A percentile compares a stretch with the other conserved stretches of the same genome.
These are phyloP conservation scores for Mucor mucedo DNA, from an alignment of 371 early-diverging fungal species.

Conservation along the genomic window DNA sequence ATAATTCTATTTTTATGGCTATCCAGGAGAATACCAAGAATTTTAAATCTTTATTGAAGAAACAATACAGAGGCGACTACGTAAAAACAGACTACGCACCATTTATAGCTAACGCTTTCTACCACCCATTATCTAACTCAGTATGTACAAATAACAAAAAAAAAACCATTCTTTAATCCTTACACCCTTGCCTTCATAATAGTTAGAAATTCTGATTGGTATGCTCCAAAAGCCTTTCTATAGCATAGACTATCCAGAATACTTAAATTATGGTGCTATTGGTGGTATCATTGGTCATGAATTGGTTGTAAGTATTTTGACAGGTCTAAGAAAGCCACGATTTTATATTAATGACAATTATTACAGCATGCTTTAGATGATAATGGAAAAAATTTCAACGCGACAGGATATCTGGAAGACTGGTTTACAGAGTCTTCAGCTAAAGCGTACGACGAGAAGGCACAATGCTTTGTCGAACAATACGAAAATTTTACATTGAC, in stretches of 20 bases:
- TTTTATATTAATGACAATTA: not conserved
- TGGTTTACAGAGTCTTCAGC: conserved; percentile 68
- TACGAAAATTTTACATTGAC: conserved; percentile 40
- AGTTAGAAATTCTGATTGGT: conserved; percentile 62
- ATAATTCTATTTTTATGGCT: not conserved
- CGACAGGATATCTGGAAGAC: conserved; percentile 36
- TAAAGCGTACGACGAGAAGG: conserved; percentile 46
- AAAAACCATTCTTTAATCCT: not conserved
- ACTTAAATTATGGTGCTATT: conserved; percentile 61
- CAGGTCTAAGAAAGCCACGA: too few relatives aligned
- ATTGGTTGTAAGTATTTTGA: conserved; percentile 45
- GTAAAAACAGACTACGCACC: conserved; percentile 44
- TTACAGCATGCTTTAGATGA: conserved; percentile 52
- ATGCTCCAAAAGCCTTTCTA: conserved; percentile 55
- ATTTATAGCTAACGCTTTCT: conserved; percentile 64
- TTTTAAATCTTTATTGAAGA: not conserved
- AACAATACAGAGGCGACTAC: conserved; percentile 8
- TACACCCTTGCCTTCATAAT: not conserved
- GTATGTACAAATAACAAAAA: not conserved
- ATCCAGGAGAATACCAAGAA: not conserved
- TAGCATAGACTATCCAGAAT: conserved; percentile 45
- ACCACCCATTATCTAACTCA: conserved; percentile 40
- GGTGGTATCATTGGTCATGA: conserved; percentile 65
- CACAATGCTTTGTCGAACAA: conserved; percentile 69
- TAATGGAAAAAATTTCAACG: conserved; percentile 56